Evolutionary conservation across 225 moss, liverwort and hornwort species (phyloP).

Genomic region (Pseudisothecium myosuroides): DNA sequence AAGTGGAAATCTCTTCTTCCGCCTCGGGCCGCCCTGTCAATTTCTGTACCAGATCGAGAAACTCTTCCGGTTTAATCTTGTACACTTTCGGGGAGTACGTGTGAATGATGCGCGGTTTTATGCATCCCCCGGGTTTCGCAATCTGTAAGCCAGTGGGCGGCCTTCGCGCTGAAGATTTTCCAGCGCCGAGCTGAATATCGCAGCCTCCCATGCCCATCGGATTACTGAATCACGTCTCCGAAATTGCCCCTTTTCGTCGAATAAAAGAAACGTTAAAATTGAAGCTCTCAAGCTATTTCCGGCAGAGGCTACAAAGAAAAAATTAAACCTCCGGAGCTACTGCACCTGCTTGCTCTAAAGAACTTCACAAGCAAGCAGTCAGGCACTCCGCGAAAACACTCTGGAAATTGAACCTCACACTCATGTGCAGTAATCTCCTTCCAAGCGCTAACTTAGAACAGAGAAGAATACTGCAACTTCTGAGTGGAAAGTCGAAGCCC

Average conservation of each 20-base stretch:
- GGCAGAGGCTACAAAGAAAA: background rate
- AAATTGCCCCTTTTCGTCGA: background rate
- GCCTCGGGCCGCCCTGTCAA: constrained; percentile 21
- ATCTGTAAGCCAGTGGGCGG: constrained; percentile 22
- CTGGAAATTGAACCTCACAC: background rate
- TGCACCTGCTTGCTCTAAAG: background rate
- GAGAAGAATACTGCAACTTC: background rate
- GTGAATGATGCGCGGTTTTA: constrained; percentile 37
- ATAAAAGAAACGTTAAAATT: background rate
- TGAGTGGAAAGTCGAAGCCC: background rate
- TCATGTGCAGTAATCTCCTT: background rate
- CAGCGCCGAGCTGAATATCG: constrained; percentile 7
- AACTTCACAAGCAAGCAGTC: background rate
- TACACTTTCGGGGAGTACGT: constrained; percentile 37
- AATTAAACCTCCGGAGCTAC: background rate
- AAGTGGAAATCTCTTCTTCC: constrained; percentile 3
- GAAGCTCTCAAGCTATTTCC: background rate
- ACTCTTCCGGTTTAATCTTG: constrained; percentile 39
- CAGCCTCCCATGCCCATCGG: constrained; percentile 28
- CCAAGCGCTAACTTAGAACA: background rate
- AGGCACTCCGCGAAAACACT: background rate
- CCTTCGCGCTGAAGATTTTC: constrained; percentile 15
- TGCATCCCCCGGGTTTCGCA: constrained; percentile 1
- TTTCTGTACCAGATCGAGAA: constrained; percentile 35
- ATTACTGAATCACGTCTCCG: background rate